These are phyloP conservation scores for Termitomyces sp. DNA, from an alignment of 768 basidiomycete species.

Conservation along the genomic window DNA sequence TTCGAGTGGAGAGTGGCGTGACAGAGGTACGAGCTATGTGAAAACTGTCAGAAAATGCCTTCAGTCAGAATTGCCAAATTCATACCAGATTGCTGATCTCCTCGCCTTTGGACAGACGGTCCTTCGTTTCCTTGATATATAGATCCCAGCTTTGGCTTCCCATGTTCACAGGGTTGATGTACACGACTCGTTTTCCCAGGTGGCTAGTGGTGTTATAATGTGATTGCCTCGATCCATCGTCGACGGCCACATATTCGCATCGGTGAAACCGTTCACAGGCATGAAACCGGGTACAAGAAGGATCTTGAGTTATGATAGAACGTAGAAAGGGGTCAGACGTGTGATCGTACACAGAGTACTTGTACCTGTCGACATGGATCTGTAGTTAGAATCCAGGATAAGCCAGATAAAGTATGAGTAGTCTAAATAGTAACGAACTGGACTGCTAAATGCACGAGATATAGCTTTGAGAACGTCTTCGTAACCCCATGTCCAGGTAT, in stretches of 20 bases:
- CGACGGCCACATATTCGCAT: constrained; percentile 56
- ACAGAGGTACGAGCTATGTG: constrained; percentile 71
- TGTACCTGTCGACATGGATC: constrained; percentile 93
- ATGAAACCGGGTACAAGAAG: constrained; percentile 74
- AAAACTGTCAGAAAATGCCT: not conserved
- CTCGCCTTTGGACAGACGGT: constrained; percentile 34
- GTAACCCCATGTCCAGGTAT: constrained; percentile 96
- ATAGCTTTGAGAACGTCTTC: constrained; percentile 85
- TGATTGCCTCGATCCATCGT: constrained; percentile 21
- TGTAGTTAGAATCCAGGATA: constrained; percentile 19
- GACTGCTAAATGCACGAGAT: constrained; percentile 56
- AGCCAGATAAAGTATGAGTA: not conserved
- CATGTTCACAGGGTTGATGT: constrained; percentile 82
- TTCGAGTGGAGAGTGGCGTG: constrained; percentile 82
- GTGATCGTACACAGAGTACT: constrained; percentile 58
- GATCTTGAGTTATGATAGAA: constrained; percentile 55
- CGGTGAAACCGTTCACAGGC: constrained; percentile 85
- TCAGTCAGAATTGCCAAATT: not conserved
- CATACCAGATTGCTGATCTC: constrained; percentile 61
- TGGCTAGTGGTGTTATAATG: constrained; percentile 31
- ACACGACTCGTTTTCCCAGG: constrained; percentile 60
- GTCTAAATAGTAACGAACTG: constrained; percentile 35
- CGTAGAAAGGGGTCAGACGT: constrained; percentile 58
- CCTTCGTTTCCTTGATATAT: constrained; percentile 36
- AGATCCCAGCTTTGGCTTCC: constrained; percentile 45